Percentiles rank a stretch among this genome's conserved stretches.
phyloP scores from a whole-genome alignment of 306 rosid species.

The Citrullus amarus region DNA sequence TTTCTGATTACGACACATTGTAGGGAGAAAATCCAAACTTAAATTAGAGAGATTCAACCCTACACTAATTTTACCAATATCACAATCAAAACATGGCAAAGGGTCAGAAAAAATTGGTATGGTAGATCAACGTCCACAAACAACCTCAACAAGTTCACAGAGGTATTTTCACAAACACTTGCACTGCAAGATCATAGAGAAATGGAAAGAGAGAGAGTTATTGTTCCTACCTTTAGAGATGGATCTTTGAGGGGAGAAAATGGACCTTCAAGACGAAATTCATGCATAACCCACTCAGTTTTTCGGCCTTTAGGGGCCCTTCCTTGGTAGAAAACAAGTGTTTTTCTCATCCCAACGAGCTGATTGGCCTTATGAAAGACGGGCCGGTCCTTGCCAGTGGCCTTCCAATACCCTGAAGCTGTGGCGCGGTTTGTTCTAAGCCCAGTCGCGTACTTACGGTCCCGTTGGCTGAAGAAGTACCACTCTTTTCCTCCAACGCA shows the following conservation, averaged over 20 bases:
- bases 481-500: slow-evolving; percentile 92
- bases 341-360: slow-evolving; percentile 88
- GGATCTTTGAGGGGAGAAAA: slow-evolving; percentile 39
- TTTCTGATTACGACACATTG: neutral
- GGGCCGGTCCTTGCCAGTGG: slow-evolving; percentile 79
- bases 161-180: neutral
- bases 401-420: slow-evolving; percentile 88
- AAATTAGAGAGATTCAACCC: neutral
- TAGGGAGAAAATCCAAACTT: neutral
- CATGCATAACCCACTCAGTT: slow-evolving; percentile 94
- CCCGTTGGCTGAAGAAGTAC: slow-evolving; percentile 82
- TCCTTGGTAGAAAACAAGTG: slow-evolving; percentile 90
- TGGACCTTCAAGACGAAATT: slow-evolving; percentile 64
- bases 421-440: slow-evolving; percentile 86
- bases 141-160: neutral
- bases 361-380: slow-evolving; percentile 31
- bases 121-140: neutral
- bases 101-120: neutral
- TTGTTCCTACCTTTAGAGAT: slow-evolving; percentile 39
- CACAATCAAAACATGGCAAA: neutral
- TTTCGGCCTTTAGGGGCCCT: slow-evolving; percentile 88
- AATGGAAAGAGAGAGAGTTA: neutral
- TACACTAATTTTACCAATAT: neutral
- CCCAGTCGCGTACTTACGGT: slow-evolving; percentile 79
- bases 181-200: neutral